Base-by-base conservation (phyloP, 495 filamentous ascomycete species). In the Penicillium canescens region DNA sequence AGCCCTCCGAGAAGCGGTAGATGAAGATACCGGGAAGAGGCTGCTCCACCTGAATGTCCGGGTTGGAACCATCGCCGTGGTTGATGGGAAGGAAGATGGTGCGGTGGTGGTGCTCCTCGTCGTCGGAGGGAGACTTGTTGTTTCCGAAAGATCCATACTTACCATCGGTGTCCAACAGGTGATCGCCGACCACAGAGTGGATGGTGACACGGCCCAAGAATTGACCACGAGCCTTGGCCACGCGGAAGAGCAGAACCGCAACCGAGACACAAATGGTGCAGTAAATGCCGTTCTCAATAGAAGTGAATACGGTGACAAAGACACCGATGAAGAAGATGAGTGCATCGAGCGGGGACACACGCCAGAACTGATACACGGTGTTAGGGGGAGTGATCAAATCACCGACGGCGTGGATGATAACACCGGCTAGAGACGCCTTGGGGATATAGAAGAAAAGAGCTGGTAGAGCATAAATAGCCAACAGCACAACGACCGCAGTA, bases 351-450 rank as follows among this genome's bases (percentile, higher is more conserved):
- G 95, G 94, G 6, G 89, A 92, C 11, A 96, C 87, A 8, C 86
- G 78, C 94, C 95, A 98, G 77, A 98, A 98, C 66, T 94, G 89
- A 71, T 97, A 98, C 6, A 98, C 79, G 1, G 88, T 91, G 65
- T 96, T 93, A 6, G 95, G 94, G 2, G 93, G 84, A 0, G 95
- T 97, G 71, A 98, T 93, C 43, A 98, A 70, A 61, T 98, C 94
- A 52, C 91, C 90, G 20, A 98, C 94, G 18, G 95, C 94, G 65
- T 98, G 94, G 65, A 98, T 98, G 59, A 98, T 98, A 66, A 98
- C 91, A 42, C 86, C 94, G 7, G 95, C 80, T n/a, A 98, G 83
- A 6, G 84, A 79, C 3, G 94, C 85, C 54, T 81, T 87, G 3
- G 94, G 91, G 58, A 98, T 97, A 71, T 91, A 98, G 77, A 82